Evolutionary conservation across 768 basidiomycete genomes (phyloP).

Genomic region (Terana coerulea): DNA sequence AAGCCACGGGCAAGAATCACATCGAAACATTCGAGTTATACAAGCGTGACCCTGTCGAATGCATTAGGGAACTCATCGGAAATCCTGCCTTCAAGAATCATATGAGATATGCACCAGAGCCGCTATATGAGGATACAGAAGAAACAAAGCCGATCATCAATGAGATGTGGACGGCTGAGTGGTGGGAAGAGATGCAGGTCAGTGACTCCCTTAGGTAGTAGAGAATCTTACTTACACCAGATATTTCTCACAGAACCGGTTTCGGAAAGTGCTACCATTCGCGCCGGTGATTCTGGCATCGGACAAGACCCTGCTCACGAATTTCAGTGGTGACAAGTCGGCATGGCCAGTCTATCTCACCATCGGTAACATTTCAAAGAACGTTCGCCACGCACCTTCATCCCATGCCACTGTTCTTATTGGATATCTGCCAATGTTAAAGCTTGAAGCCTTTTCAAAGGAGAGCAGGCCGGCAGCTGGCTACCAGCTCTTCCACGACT

Average conservation of each 20-base stretch:
- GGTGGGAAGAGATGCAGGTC: constrained; percentile 51
- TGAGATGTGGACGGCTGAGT: constrained; percentile 44
- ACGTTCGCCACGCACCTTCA: constrained; percentile 17
- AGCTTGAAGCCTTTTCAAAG: constrained; percentile 25
- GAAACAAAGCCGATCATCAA: constrained; percentile 25
- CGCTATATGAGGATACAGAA: constrained; percentile 28
- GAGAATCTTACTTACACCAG: too few species aligned
- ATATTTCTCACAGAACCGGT: too few species aligned
- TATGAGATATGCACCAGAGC: constrained; percentile 33
- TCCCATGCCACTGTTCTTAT: constrained; percentile 19
- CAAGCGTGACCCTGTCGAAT: constrained; percentile 31
- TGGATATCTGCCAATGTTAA: constrained; percentile 29
- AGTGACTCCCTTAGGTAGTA: too few species aligned
- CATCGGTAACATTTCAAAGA: constrained; percentile 28
- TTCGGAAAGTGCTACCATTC: too few species aligned
- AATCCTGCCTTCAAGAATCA: constrained; percentile 28
- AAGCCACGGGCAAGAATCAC: not conserved
- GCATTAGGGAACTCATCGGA: constrained; percentile 31
- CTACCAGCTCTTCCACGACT: constrained; percentile 23
- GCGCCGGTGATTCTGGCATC: constrained; percentile 26
- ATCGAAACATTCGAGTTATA: constrained; percentile 30
- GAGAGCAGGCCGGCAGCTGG: too few species aligned
- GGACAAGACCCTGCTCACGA: constrained; percentile 28
- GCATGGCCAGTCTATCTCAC: constrained; percentile 32
- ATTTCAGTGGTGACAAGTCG: constrained; percentile 22